A percentile compares a stretch with the other conserved stretches of the same genome.
phyloP scores from a whole-genome alignment of 805 yeast species.

The Zygosaccharomyces lentus region DNA sequence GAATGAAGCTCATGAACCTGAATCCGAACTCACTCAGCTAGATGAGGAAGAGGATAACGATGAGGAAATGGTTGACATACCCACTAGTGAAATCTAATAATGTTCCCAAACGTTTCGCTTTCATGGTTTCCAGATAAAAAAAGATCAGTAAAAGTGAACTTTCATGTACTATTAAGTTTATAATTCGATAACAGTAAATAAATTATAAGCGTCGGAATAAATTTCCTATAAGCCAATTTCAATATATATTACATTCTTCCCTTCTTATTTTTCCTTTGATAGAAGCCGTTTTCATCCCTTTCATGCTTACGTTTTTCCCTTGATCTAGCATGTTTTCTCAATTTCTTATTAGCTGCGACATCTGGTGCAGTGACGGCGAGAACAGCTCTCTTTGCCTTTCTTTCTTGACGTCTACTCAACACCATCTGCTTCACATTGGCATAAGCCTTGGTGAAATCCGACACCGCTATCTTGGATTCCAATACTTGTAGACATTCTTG shows the following conservation, averaged over 20 bases:
- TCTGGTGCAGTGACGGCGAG: constrained; percentile 78
- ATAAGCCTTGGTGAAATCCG: constrained; percentile 59
- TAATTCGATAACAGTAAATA: neutral
- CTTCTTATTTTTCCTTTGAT: constrained; percentile 57
- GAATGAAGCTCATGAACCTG: constrained; percentile 19
- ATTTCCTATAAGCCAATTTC: neutral
- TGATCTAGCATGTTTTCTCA: constrained; percentile 67
- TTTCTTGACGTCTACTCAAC: constrained; percentile 60
- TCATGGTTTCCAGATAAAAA: neutral
- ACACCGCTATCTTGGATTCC: constrained; percentile 64
- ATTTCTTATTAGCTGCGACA: constrained; percentile 68
- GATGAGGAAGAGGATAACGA: constrained; percentile 16
- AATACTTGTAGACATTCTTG: constrained; percentile 65
- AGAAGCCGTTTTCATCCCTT: constrained; percentile 73
- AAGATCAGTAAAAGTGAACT: constrained; percentile 1
- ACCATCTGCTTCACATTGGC: constrained; percentile 61
- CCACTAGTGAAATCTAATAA: constrained; percentile 12
- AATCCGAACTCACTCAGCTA: constrained; percentile 16
- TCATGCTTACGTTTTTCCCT: constrained; percentile 73
- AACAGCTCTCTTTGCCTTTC: constrained; percentile 71
- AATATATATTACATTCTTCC: constrained; percentile 20
- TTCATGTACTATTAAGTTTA: constrained; percentile 4
- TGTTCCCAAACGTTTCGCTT: neutral
- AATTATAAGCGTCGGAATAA: neutral
- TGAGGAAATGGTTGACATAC: constrained; percentile 14